phyloP scores from a whole-genome alignment of 768 basidiomycete species.

The Psilocybe azurescens region DNA sequence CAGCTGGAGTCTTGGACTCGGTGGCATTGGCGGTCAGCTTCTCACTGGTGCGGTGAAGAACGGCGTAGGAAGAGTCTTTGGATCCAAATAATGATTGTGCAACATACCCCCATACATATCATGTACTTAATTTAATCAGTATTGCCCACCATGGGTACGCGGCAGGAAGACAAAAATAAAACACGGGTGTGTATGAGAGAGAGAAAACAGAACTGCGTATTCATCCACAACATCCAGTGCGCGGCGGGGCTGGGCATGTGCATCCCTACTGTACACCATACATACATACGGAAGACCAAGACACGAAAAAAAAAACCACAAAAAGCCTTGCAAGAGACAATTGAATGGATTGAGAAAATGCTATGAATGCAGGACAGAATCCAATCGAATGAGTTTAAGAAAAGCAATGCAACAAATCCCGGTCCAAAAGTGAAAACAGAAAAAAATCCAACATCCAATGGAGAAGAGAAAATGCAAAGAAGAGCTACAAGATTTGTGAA shows the following conservation, averaged over 20 bases:
- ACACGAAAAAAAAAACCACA: constrained; percentile 30
- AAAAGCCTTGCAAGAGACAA: constrained; percentile 1
- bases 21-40: constrained; percentile 86
- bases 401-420: constrained; percentile 26
- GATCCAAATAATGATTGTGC: constrained; percentile 34
- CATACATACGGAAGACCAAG: constrained; percentile 28
- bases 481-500: constrained; percentile 6
- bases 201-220: constrained; percentile 10
- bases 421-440: constrained; percentile 23
- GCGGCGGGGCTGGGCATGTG: constrained; percentile 23
- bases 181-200: not conserved
- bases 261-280: constrained; percentile 23
- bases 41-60: constrained; percentile 83
- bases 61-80: constrained; percentile 79
- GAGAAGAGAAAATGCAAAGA: constrained; percentile 7
- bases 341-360: constrained; percentile 18
- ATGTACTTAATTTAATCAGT: constrained; percentile 11
- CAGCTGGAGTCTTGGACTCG: constrained; percentile 74
- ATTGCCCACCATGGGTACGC: not conserved
- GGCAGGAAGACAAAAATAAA: not conserved
- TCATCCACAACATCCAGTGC: constrained; percentile 25
- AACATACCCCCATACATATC: constrained; percentile 6
- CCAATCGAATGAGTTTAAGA: constrained; percentile 25
- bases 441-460: constrained; percentile 24
- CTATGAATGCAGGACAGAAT: constrained; percentile 20